These are phyloP conservation scores for Apiospora koreana DNA, from an alignment of 2,329 filamentous ascomycete species.

Conservation along the genomic window DNA sequence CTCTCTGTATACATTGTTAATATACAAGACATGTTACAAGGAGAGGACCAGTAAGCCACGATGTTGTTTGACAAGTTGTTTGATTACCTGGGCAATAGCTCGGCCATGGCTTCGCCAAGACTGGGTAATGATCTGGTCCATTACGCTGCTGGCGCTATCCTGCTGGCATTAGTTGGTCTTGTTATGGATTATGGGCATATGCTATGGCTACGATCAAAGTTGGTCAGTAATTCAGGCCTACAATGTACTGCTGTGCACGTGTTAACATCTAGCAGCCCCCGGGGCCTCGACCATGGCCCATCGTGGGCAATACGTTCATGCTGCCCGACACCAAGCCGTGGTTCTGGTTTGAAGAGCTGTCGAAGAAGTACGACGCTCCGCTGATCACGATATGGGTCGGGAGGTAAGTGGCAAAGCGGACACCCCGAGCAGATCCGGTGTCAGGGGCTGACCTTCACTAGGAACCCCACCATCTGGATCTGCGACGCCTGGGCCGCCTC, in stretches of 20 bases:
- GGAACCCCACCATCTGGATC: slow-evolving; percentile 47
- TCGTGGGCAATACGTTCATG: slow-evolving; percentile 57
- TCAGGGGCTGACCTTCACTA: slow-evolving; percentile 9
- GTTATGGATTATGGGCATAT: slow-evolving; percentile 48
- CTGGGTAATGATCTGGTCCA: background rate
- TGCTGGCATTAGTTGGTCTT: slow-evolving; percentile 24
- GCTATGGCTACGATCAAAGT: slow-evolving; percentile 49
- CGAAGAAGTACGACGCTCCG: slow-evolving; percentile 48
- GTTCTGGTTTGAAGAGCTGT: slow-evolving; percentile 57
- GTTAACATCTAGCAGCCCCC: slow-evolving; percentile 42
- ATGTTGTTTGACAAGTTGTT: background rate
- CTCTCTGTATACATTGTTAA: background rate
- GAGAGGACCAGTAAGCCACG: background rate
- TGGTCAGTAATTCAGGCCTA: slow-evolving; percentile 32
- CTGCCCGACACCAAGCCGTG: slow-evolving; percentile 57
- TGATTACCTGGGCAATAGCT: background rate
- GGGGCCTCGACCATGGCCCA: slow-evolving; percentile 53
- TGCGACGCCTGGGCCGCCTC: slow-evolving; percentile 51
- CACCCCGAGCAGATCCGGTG: too few species aligned
- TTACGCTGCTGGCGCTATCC: background rate
- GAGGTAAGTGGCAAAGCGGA: slow-evolving; percentile 28
- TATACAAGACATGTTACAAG: background rate
- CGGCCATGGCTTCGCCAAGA: background rate
- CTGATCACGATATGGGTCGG: slow-evolving; percentile 60
- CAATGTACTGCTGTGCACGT: background rate